Evolutionary conservation across 148 eudicot genomes (phyloP).

Genomic region (Bassia scoparia): DNA sequence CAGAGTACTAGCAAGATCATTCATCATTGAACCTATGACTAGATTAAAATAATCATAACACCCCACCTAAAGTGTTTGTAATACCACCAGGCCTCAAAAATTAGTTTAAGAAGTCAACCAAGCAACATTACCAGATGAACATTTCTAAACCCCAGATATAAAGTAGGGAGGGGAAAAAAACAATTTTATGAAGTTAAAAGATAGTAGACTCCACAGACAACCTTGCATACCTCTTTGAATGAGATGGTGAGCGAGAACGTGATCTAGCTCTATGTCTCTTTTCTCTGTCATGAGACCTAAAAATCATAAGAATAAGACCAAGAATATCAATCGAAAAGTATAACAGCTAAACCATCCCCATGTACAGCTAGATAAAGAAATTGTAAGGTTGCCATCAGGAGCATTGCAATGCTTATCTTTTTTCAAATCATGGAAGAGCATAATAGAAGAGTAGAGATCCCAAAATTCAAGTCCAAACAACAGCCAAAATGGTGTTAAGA

Average conservation of each 20-base stretch:
- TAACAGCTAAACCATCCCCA: not conserved
- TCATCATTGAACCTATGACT: too few species aligned
- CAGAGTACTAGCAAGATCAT: too few species aligned
- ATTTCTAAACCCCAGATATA: not conserved
- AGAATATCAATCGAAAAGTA: not conserved
- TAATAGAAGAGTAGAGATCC: not conserved
- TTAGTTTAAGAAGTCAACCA: slow-evolving; percentile 1
- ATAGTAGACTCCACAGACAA: not conserved
- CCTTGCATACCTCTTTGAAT: slow-evolving; percentile 42
- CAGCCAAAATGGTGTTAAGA: not conserved
- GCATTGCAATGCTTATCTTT: not conserved
- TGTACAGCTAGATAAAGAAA: not conserved
- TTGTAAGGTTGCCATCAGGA: not conserved
- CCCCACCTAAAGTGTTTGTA: not conserved
- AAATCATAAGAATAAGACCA: not conserved
- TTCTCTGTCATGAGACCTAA: slow-evolving; percentile 59
- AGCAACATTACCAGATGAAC: not conserved
- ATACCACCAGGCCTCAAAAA: not conserved
- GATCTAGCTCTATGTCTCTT: slow-evolving; percentile 57
- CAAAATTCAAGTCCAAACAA: not conserved
- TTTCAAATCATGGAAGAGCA: not conserved
- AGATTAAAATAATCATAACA: too few species aligned
- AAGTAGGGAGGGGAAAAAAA: not conserved
- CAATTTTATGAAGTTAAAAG: slow-evolving; percentile 5
- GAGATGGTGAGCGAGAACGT: slow-evolving; percentile 45